Base-by-base conservation (phyloP, 2,329 filamentous ascomycete species). In the Diaporthe ilicicola region DNA sequence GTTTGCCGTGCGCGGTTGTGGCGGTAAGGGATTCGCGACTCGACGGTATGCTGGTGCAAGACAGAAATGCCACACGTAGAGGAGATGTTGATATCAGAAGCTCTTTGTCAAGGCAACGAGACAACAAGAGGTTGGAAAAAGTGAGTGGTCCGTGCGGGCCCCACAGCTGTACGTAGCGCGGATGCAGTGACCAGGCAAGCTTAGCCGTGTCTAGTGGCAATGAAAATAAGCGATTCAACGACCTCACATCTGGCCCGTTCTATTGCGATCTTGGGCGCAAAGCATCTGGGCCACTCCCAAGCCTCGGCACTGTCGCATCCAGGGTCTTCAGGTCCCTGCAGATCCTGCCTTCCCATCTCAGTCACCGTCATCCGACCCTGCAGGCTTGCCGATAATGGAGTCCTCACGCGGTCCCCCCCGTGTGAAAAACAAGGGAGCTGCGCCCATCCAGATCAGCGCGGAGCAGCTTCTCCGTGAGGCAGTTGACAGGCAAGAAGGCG, bases 381-480 rank as follows among this genome's bases (percentile, higher is more conserved):
- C 55, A 27, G 19, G 27, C 34, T 48, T 50, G 67, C 71, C 76
- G 81, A 89, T 73, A 74, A 98, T 98, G 95, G 95, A 98, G 87
- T 90, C 92, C 70, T 92, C 93, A 76, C 92, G 95, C 74, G 96
- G 95, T 77, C 95, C 96, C 71, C 95, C 96, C 15, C 88, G 94
- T 89, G 96, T 99, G 87, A 98, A 98, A 84, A 98, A 99, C 87
- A 99, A 99, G 92, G 94, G 93, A 75, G 89, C 96, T 1, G 95
- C 95, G 84, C 94, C 92, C 50, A 86, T 93, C 70, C 92, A 98
- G 84, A 97, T 99, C 81, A 97, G 93, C 75, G 96, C 96, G 75
- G 96, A 99, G 83, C 96, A 99, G 85, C 92, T 99, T 74, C 91
- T 99, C 53, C 93, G 96, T 76, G 96, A 99, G 86, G 96, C 96